These are phyloP conservation scores for Ramaria rubella DNA, from an alignment of 768 basidiomycete species.

Conservation along the genomic window DNA sequence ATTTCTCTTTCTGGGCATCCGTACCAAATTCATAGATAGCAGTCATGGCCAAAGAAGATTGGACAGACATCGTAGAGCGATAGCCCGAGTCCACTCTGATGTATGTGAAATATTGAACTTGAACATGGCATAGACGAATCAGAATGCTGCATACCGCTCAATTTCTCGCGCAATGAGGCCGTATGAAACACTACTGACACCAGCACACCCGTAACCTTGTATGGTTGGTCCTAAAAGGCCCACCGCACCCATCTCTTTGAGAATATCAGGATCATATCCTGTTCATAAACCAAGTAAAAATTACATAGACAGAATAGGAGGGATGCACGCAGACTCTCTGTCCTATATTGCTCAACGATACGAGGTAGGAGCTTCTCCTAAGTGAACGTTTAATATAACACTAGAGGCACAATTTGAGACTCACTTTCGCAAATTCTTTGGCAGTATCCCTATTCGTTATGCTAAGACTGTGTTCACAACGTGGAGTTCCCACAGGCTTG, in stretches of 20 bases:
- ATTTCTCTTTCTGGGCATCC: conserved; percentile 85
- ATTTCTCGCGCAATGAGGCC: conserved; percentile 92
- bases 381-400: conserved; percentile 9
- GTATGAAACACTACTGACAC: conserved; percentile 85
- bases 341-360: conserved; percentile 82
- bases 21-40: conserved; percentile 86
- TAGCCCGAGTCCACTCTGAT: conserved; percentile 91
- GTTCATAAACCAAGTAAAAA: background rate
- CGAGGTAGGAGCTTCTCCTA: conserved; percentile 83
- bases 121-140: background rate
- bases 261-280: conserved; percentile 73
- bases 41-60: conserved; percentile 96
- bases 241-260: conserved; percentile 88
- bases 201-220: conserved; percentile 89
- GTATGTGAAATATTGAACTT: conserved; percentile 4
- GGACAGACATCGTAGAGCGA: conserved; percentile 90
- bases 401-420: conserved; percentile 18
- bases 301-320: background rate
- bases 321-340: conserved; percentile 53
- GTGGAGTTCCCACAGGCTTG: conserved; percentile 25
- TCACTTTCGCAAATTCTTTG: conserved; percentile 69
- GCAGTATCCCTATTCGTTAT: conserved; percentile 60
- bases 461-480: background rate
- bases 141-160: conserved; percentile 54
- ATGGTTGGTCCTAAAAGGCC: conserved; percentile 92